Conservation (phyloP, 768 basidiomycete genomes). For the Calocybe cyanea region DNA sequence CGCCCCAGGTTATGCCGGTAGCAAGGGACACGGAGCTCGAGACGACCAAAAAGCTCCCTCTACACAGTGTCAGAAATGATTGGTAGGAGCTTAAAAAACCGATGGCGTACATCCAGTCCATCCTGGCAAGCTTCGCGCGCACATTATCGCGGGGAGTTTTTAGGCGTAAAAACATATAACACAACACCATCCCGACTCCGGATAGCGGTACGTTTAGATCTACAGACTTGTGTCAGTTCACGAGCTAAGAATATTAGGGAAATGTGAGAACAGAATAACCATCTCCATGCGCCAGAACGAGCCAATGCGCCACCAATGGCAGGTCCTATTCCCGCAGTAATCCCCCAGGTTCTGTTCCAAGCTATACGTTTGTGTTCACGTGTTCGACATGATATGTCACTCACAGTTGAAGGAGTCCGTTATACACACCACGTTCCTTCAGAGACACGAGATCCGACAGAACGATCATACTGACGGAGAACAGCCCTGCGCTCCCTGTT, state of each 20-base stretch:
- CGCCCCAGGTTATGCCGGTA: constrained; percentile 48
- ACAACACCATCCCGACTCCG: constrained; percentile 7
- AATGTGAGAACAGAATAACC: constrained; percentile 35
- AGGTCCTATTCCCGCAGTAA: neutral
- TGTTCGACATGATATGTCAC: constrained; percentile 25
- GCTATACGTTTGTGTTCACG: constrained; percentile 19
- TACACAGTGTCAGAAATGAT: constrained; percentile 13
- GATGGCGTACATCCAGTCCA: constrained; percentile 46
- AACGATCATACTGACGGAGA: constrained; percentile 35
- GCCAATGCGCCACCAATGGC: constrained; percentile 20
- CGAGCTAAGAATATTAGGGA: constrained; percentile 7
- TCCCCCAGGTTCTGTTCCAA: constrained; percentile 5
- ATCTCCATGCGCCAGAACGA: constrained; percentile 31
- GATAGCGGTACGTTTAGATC: neutral
- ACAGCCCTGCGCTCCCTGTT: constrained; percentile 33
- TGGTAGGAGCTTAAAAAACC: constrained; percentile 11
- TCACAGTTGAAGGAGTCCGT: constrained; percentile 25
- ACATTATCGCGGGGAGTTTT: constrained; percentile 19
- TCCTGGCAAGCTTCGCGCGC: constrained; percentile 26
- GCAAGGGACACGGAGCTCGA: constrained; percentile 26
- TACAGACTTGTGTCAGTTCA: too few relatives aligned
- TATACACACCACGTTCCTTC: constrained; percentile 37
- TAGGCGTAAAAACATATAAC: constrained; percentile 14
- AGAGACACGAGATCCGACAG: constrained; percentile 43
- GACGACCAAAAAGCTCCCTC: constrained; percentile 41